Evolutionary conservation across 78 protist genomes (phyloP).

Genomic region (Capsaspora owczarzaki): DNA sequence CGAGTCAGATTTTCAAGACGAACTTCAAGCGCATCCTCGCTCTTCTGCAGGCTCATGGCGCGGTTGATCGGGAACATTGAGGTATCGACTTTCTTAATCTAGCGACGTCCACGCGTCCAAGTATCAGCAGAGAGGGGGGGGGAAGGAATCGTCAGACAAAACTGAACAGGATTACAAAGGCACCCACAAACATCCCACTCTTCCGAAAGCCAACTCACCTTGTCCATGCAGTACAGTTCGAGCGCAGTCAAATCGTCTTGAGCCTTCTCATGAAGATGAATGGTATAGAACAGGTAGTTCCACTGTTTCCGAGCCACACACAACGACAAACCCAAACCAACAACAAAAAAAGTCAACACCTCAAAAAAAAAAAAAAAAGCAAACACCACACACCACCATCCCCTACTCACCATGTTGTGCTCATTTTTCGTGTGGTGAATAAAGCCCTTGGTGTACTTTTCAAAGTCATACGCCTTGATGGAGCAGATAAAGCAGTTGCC

Average conservation of each 20-base stretch:
- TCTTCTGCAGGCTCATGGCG: neutral
- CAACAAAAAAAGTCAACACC: no score
- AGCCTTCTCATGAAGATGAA: neutral
- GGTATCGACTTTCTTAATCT: neutral
- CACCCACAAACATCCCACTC: neutral
- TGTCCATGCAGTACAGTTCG: neutral
- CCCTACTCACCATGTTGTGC: slow-evolving; percentile 56
- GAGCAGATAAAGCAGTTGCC: neutral
- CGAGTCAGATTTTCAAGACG: neutral
- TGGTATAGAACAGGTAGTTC: slow-evolving; percentile 38
- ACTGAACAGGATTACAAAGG: neutral
- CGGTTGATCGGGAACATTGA: slow-evolving; percentile 1
- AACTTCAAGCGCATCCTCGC: neutral
- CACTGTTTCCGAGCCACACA: no score
- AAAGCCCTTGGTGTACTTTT: slow-evolving; percentile 19
- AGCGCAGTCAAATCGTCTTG: neutral
- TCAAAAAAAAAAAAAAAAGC: no score
- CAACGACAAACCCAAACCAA: no score
- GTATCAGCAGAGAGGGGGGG: no score
- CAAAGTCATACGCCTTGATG: neutral
- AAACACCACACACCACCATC: no score
- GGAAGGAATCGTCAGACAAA: no score
- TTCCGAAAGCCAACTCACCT: neutral
- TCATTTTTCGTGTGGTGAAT: slow-evolving; percentile 31
- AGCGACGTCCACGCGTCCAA: no score